phyloP scores from a whole-genome alignment of 2,329 filamentous ascomycete genomes.

The Cladophialophora yegresii region DNA sequence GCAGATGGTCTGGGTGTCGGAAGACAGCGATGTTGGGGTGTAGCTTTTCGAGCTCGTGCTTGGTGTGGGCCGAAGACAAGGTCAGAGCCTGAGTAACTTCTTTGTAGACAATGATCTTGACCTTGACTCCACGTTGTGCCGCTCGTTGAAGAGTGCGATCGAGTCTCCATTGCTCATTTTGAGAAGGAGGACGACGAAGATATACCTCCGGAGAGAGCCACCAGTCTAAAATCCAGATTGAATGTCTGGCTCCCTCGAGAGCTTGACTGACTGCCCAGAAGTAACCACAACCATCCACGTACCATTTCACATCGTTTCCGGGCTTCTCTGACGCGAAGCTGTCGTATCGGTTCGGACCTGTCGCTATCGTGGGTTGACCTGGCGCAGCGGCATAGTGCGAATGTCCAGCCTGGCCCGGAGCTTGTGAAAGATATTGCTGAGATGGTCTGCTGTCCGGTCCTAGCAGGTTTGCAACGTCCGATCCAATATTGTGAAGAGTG shows the following conservation, averaged over 20 bases:
- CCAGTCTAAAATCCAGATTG: constrained; percentile 82
- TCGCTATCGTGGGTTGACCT: constrained; percentile 4
- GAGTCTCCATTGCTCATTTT: constrained; percentile 79
- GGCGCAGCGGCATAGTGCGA: constrained; percentile 18
- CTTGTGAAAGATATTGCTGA: constrained; percentile 34
- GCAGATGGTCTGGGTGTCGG: constrained; percentile 83
- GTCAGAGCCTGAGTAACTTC: constrained; percentile 79
- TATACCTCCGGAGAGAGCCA: constrained; percentile 84
- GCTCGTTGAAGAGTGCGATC: constrained; percentile 81
- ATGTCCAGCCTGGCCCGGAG: constrained; percentile 21
- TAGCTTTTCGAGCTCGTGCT: constrained; percentile 71
- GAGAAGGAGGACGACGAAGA: constrained; percentile 75
- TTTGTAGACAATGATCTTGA: constrained; percentile 90
- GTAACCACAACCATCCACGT: constrained; percentile 76
- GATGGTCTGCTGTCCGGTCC: constrained; percentile 40
- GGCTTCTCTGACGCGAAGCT: constrained; percentile 70
- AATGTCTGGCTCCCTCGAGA: constrained; percentile 70
- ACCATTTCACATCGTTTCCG: constrained; percentile 77
- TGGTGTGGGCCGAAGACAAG: constrained; percentile 73
- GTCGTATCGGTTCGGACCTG: constrained; percentile 49
- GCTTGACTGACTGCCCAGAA: constrained; percentile 82
- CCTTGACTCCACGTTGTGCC: constrained; percentile 77
- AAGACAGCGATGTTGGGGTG: constrained; percentile 87
- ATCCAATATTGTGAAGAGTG: constrained; percentile 51
- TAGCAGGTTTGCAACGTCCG: constrained; percentile 49